A percentile compares a stretch with the other conserved stretches of the same genome.
Evolutionary conservation across 2,329 filamentous ascomycete genomes (phyloP).

Genomic region (Arthrobotrys sinensis): DNA sequence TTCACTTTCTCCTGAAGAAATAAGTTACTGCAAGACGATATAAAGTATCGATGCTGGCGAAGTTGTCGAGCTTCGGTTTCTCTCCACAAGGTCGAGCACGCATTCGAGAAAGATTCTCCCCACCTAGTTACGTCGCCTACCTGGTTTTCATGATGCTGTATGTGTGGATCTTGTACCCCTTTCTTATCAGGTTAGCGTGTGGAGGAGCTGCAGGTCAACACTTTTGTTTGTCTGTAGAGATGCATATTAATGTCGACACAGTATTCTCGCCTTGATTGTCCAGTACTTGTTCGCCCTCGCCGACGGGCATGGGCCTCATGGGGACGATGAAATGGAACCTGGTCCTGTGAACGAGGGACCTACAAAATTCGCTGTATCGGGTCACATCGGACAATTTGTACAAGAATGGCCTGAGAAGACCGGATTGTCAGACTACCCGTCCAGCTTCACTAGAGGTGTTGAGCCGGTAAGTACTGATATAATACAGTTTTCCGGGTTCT

Average conservation of each 20-base stretch:
- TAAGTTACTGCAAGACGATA: not conserved
- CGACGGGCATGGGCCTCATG: conserved; percentile 16
- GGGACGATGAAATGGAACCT: conserved; percentile 6
- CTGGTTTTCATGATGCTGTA: conserved; percentile 60
- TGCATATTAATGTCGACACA: conserved; percentile 23
- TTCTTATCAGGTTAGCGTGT: conserved; percentile 25
- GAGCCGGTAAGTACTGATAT: conserved; percentile 62
- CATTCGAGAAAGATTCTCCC: conserved; percentile 31
- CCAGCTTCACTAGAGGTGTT: conserved; percentile 72
- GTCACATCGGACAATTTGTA: conserved; percentile 35
- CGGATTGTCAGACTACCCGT: conserved; percentile 69
- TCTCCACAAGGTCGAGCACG: conserved; percentile 15
- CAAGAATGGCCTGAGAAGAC: conserved; percentile 45
- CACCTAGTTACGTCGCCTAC: conserved; percentile 40
- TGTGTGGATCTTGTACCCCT: conserved; percentile 27
- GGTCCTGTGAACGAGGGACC: not conserved
- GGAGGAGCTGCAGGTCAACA: conserved; percentile 15
- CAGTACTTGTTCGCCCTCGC: conserved; percentile 45
- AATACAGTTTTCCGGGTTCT: not conserved
- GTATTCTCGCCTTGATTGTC: conserved; percentile 39
- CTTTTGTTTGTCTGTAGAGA: conserved; percentile 9
- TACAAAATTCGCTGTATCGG: conserved; percentile 5
- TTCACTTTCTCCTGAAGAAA: conserved; percentile 10
- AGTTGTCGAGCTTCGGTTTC: conserved; percentile 22
- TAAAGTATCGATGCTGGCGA: conserved; percentile 41